Percentiles rank a stretch among this genome's conserved stretches.
These are phyloP conservation scores for Epithemia pelagica DNA, from an alignment of 108 stramenopile species.

Conservation along the genomic window DNA sequence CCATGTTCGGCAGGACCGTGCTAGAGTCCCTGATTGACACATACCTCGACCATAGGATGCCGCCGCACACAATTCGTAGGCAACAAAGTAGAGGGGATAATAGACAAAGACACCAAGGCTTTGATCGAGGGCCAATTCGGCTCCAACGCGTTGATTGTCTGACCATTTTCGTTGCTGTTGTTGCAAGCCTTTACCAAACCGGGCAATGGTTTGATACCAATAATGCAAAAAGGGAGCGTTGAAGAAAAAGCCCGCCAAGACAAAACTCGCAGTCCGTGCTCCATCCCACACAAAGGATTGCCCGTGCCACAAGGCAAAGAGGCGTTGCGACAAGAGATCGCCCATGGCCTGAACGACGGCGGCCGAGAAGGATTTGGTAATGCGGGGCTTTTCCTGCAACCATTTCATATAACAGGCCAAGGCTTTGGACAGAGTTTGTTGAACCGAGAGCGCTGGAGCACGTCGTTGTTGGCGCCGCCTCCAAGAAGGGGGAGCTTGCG, in stretches of 20 bases:
- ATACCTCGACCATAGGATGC: not conserved
- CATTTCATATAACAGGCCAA: not conserved
- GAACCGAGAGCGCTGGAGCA: too few relatives aligned
- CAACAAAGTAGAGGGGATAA: slow-evolving; percentile 25
- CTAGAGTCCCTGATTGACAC: too few relatives aligned
- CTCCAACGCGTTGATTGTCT: not conserved
- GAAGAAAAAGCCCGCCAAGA: slow-evolving; percentile 15
- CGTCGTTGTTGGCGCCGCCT: too few relatives aligned
- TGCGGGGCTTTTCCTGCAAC: not conserved
- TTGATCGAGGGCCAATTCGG: slow-evolving; percentile 18
- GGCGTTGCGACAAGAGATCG: not conserved
- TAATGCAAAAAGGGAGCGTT: slow-evolving; percentile 26
- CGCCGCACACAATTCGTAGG: slow-evolving; percentile 10
- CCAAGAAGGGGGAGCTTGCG: too few relatives aligned
- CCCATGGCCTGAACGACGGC: not conserved
- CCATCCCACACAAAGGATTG: not conserved
- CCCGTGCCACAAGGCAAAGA: not conserved
- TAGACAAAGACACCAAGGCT: slow-evolving; percentile 21
- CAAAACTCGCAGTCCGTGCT: slow-evolving; percentile 3
- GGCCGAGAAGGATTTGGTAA: not conserved
- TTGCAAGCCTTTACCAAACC: not conserved
- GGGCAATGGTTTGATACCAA: slow-evolving; percentile 13
- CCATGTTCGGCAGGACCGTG: too few relatives aligned
- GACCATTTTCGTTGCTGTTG: not conserved
- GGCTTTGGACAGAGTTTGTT: not conserved